Evolutionary conservation across 192 early-diverging fungal genomes (phyloP).

Genomic region (Backusella circina): DNA sequence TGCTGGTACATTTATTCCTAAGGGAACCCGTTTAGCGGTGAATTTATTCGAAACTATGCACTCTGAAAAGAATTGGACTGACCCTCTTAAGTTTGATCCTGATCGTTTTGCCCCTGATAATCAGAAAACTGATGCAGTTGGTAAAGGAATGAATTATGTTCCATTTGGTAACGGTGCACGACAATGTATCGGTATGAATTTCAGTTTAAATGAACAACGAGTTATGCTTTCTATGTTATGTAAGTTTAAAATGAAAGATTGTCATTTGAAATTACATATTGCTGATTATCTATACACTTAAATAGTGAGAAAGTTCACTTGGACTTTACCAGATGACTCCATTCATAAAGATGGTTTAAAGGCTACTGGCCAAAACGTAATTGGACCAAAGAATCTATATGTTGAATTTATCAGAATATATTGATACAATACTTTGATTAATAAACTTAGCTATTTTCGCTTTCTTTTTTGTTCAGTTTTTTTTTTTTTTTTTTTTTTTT

Average conservation of each 20-base stretch:
- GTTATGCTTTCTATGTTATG: constrained; percentile 49
- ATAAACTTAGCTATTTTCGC: too few species aligned
- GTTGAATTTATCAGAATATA: background rate
- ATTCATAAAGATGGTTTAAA: background rate
- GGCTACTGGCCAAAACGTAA: background rate
- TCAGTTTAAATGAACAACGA: constrained; percentile 54
- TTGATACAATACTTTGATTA: background rate
- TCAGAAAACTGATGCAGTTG: background rate
- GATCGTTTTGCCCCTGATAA: constrained; percentile 40
- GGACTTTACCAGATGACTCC: constrained; percentile 13
- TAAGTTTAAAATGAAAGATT: constrained; percentile 9
- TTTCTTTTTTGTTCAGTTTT: too few species aligned
- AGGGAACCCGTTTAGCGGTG: constrained; percentile 3
- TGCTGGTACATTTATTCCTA: constrained; percentile 20
- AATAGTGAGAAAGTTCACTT: constrained; percentile 19
- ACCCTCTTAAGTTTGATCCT: constrained; percentile 44
- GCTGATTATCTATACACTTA: background rate
- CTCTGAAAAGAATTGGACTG: constrained; percentile 27
- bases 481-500: too few species aligned
- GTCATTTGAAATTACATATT: background rate
- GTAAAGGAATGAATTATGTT: constrained; percentile 29
- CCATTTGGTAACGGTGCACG: constrained; percentile 58
- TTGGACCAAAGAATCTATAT: background rate
- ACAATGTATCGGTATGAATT: constrained; percentile 65
- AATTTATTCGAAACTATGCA: constrained; percentile 12